A percentile compares a stretch with the other conserved stretches of the same genome.
Evolutionary conservation across 106 monocot genomes (phyloP).

Genomic region (Dendrobium chrysotoxum): DNA sequence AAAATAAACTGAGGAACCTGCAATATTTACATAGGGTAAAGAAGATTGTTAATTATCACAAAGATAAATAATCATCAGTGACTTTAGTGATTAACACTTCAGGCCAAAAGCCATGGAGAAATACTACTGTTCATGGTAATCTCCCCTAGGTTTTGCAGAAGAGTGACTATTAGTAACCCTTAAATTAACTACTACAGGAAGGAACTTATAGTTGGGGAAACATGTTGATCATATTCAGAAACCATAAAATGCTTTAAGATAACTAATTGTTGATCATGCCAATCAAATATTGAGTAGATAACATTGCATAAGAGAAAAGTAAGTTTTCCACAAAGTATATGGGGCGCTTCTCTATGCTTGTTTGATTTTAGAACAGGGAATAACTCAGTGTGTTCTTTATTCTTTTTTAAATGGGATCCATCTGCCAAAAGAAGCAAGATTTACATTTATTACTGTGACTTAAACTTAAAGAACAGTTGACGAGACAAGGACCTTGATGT

Average conservation of each 20-base stretch:
- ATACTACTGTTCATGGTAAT: background rate
- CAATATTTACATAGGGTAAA: constrained; percentile 7
- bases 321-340: background rate
- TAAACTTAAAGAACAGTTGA: background rate
- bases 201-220: constrained; percentile 1
- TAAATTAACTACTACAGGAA: background rate
- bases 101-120: background rate
- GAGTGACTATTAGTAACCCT: background rate
- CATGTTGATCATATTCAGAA: background rate
- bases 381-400: background rate
- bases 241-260: background rate
- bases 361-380: background rate
- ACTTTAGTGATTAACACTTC: background rate
- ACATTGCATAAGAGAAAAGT: background rate
- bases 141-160: background rate
- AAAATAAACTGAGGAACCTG: constrained; percentile 98
- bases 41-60: background rate
- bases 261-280: background rate
- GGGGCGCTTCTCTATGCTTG: background rate
- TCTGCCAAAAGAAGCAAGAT: background rate
- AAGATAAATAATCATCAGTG: background rate
- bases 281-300: background rate
- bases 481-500: background rate
- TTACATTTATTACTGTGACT: background rate
- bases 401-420: background rate